Conservation (phyloP, 192 early-diverging fungal genomes). For the Linnemannia elongata region DNA sequence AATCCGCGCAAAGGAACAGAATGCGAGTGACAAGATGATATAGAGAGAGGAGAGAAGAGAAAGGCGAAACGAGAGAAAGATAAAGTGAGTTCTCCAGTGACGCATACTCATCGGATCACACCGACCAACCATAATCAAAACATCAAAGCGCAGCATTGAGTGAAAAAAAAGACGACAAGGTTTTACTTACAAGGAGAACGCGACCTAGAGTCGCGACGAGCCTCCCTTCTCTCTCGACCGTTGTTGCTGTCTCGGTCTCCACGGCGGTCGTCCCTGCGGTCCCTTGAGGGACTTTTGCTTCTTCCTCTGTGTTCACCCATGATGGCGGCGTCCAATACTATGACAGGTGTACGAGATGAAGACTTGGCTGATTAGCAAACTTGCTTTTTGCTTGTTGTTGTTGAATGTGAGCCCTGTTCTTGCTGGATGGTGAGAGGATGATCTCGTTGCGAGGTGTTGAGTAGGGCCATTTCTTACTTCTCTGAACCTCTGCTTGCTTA, state of each 20-base stretch:
- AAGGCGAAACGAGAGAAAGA: neutral
- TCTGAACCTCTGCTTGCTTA: too few relatives aligned
- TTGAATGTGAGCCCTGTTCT: neutral
- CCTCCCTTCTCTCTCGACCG: slow-evolving; percentile 8
- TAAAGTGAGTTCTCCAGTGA: neutral
- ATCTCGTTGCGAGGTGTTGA: too few relatives aligned
- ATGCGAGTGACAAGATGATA: neutral
- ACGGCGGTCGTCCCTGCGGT: neutral
- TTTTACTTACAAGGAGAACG: slow-evolving; percentile 49
- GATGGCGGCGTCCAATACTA: neutral
- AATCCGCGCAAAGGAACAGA: neutral
- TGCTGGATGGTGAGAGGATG: neutral
- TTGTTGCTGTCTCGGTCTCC: neutral
- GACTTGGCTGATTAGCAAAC: neutral
- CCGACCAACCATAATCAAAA: neutral
- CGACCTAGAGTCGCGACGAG: slow-evolving; percentile 30
- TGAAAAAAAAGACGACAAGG: neutral
- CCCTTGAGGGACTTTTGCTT: slow-evolving; percentile 15
- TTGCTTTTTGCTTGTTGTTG: neutral
- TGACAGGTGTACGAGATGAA: neutral
- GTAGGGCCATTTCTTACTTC: too few relatives aligned
- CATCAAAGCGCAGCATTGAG: neutral
- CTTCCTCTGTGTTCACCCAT: slow-evolving; percentile 35
- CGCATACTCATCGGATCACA: too few relatives aligned
- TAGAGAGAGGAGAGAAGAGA: neutral